These are phyloP conservation scores for Piromyces finnis DNA, from an alignment of 192 early-diverging fungal species.

Conservation along the genomic window DNA sequence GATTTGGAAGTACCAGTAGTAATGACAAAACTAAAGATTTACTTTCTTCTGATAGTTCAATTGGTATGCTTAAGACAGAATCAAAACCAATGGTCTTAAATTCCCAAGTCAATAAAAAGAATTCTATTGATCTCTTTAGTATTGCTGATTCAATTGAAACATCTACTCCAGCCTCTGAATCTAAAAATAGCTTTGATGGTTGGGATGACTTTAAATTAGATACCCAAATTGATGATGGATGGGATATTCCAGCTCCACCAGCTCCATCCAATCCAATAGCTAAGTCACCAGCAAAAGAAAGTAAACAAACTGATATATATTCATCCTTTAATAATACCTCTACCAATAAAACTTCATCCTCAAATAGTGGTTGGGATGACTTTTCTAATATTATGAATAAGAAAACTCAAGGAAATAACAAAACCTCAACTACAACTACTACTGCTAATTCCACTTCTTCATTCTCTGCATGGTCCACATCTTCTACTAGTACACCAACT, in stretches of 20 bases:
- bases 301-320: background rate
- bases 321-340: background rate
- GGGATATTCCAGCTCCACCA: background rate
- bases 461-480: background rate
- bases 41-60: background rate
- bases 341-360: background rate
- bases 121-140: background rate
- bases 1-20: background rate
- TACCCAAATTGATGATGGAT: background rate
- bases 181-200: background rate
- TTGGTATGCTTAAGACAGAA: background rate
- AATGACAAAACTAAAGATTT: background rate
- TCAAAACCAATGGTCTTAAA: background rate
- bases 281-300: background rate
- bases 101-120: background rate
- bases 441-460: background rate
- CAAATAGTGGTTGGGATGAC: background rate
- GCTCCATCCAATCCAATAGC: background rate
- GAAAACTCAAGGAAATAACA: background rate
- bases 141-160: background rate
- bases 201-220: background rate
- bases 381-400: background rate
- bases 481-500: background rate
- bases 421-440: background rate
- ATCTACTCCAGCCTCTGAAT: background rate